Evolutionary conservation across 305 asterid genomes (phyloP).

Genomic region (Fraxinus ornus): DNA sequence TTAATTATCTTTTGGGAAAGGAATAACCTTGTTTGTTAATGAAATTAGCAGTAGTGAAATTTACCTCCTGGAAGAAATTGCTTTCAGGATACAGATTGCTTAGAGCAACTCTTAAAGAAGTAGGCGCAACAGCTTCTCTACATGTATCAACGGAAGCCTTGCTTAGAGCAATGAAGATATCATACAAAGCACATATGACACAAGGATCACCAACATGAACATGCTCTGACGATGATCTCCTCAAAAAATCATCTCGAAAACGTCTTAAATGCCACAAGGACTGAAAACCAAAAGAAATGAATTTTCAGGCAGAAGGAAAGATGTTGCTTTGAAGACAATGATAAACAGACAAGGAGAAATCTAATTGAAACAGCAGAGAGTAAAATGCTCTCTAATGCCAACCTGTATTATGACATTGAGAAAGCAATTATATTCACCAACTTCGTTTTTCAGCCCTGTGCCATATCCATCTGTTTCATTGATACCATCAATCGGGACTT

Average conservation of each 20-base stretch:
- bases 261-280: slow-evolving; percentile 87
- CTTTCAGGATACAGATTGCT: slow-evolving; percentile 90
- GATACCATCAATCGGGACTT: slow-evolving; percentile 33
- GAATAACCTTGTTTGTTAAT: neutral
- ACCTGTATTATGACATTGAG: slow-evolving; percentile 98
- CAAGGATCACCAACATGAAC: slow-evolving; percentile 94
- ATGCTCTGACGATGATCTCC: slow-evolving; percentile 66
- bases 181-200: slow-evolving; percentile 82
- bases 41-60: slow-evolving; percentile 9
- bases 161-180: slow-evolving; percentile 76
- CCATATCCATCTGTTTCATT: slow-evolving; percentile 62
- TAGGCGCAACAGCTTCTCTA: slow-evolving; percentile 83
- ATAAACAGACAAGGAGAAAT: slow-evolving; percentile 15
- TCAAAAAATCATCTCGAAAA: slow-evolving; percentile 80
- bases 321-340: slow-evolving; percentile 21
- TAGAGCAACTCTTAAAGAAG: slow-evolving; percentile 83
- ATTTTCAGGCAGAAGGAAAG: slow-evolving; percentile 19
- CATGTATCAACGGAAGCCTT: slow-evolving; percentile 47
- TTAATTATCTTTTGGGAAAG: neutral
- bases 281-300: slow-evolving; percentile 43
- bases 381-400: slow-evolving; percentile 25
- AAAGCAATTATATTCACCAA: slow-evolving; percentile 93
- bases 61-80: slow-evolving; percentile 92
- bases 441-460: slow-evolving; percentile 84
- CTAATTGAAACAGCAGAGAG: slow-evolving; percentile 10